These are phyloP conservation scores for Hylodesmum podocarpum DNA, from an alignment of 306 rosid species.

Conservation along the genomic window DNA sequence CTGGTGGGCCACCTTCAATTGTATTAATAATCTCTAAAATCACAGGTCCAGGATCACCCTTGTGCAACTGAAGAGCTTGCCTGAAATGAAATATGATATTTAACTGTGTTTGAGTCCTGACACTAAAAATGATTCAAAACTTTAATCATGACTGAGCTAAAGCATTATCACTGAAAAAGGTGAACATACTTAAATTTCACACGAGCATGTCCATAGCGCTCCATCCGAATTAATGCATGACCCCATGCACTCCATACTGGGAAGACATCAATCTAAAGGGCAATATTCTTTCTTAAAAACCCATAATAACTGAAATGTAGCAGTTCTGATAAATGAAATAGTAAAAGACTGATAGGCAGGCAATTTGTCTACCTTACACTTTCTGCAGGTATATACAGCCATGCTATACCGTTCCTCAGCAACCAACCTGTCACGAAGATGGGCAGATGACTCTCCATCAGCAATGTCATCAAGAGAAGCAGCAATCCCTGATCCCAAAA, in stretches of 20 bases:
- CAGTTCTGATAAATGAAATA: slow-evolving; percentile 17
- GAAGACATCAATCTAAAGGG: slow-evolving; percentile 83
- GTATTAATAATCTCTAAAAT: slow-evolving; percentile 87
- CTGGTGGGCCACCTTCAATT: slow-evolving; percentile 97
- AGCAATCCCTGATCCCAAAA: slow-evolving; percentile 95
- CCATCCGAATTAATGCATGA: slow-evolving; percentile 95
- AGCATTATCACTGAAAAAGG: not conserved
- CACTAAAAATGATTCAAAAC: not conserved
- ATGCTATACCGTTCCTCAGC: slow-evolving; percentile 91
- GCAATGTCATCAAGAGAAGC: slow-evolving; percentile 96
- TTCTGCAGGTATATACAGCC: slow-evolving; percentile 96
- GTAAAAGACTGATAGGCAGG: not conserved
- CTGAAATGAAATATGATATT: slow-evolving; percentile 52
- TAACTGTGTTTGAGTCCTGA: slow-evolving; percentile 2
- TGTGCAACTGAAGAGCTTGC: slow-evolving; percentile 95
- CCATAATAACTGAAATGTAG: slow-evolving; percentile 28
- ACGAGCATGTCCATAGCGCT: slow-evolving; percentile 95
- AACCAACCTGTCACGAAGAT: slow-evolving; percentile 90
- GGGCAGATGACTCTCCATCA: slow-evolving; percentile 86
- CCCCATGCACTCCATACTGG: slow-evolving; percentile 99
- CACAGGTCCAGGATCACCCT: slow-evolving; percentile 79
- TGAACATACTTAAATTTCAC: slow-evolving; percentile 87
- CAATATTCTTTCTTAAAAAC: slow-evolving; percentile 17
- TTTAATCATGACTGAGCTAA: not conserved
- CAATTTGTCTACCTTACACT: slow-evolving; percentile 80